Evolutionary conservation across 2,329 filamentous ascomycete genomes (phyloP), one percentile per base, ranked within the genome.

Genomic region (Ophiostoma himal-ulmi): DNA sequence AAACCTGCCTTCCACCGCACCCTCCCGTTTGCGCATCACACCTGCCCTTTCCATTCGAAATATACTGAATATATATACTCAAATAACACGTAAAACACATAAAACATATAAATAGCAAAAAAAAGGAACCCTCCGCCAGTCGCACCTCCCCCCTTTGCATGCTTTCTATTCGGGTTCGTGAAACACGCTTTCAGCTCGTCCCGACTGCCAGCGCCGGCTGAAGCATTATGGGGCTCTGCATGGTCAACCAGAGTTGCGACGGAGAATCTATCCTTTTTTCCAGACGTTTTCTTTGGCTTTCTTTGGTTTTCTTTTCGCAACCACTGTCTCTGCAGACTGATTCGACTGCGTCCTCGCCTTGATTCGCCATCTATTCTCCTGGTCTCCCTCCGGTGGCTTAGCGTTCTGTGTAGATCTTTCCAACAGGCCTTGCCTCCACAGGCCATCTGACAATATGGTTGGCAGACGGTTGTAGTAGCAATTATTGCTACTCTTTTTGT

Each of bases 131-230:
- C 52, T 57, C 52, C 52, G 48, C 34, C 30, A 37, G 30, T 65
- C 26, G 34, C 60, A 37, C 34, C 34, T 44, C 44, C 57, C 36
- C 37, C 52, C 36, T 20, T 68, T 68, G 65, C 68, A 66, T 57
- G 37, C 39, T 39, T 37, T 48, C 65, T 11, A 67, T 48, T 39
- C 67, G 65, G 65, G 37, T 39, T 70, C 41, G 67, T 69, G 67
- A 67, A 66, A 71, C 67, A 44, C 14, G 26, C 62, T 69, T 71
- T 71, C 70, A 71, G 70, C 70, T 70, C 34, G 68, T 54, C 54
- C 68, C 52, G 68, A 57, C 68, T 65, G 70, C 41, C 68, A 68
- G 57, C 65, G 70, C 65, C 68, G 68, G 70, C 70, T 71, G 70
- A 71, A 70, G 62, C 65, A 54, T 57, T 62, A 68, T 67, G 70